Evolutionary conservation across 495 filamentous ascomycete species (phyloP).

Genomic region (Letharia columbiana): DNA sequence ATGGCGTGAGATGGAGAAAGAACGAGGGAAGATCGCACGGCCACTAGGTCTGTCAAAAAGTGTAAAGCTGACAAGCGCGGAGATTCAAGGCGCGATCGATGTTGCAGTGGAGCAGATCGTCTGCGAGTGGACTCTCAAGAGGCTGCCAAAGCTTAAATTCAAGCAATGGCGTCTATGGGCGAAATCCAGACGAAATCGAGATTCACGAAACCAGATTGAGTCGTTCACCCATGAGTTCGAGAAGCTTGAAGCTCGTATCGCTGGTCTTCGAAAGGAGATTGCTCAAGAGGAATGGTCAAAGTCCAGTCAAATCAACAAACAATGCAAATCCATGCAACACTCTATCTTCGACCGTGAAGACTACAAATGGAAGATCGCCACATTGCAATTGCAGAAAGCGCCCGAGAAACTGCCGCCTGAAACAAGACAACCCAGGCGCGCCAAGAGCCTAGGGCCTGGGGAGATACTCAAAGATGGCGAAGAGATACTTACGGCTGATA

Average conservation of each 20-base stretch:
- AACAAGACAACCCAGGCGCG: slow-evolving; percentile 25
- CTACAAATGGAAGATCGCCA: slow-evolving; percentile 43
- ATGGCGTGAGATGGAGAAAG: slow-evolving; percentile 55
- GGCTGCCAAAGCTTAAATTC: slow-evolving; percentile 42
- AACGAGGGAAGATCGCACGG: slow-evolving; percentile 31
- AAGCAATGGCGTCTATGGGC: slow-evolving; percentile 58
- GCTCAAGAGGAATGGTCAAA: slow-evolving; percentile 41
- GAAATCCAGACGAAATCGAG: slow-evolving; percentile 33
- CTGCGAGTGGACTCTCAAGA: slow-evolving; percentile 47
- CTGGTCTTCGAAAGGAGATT: slow-evolving; percentile 44
- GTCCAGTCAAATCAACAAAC: slow-evolving; percentile 37
- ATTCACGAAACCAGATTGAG: slow-evolving; percentile 28
- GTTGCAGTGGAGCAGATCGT: slow-evolving; percentile 45
- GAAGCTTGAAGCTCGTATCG: slow-evolving; percentile 40
- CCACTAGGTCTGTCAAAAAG: slow-evolving; percentile 19
- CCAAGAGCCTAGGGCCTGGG: slow-evolving; percentile 20
- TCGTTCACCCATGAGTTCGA: slow-evolving; percentile 25
- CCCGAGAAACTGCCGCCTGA: slow-evolving; percentile 39
- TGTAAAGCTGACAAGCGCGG: slow-evolving; percentile 34
- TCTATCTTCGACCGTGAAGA: slow-evolving; percentile 53
- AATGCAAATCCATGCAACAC: slow-evolving; percentile 48
- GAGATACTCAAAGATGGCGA: slow-evolving; percentile 36
- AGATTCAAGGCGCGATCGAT: slow-evolving; percentile 45
- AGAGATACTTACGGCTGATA: slow-evolving; percentile 26
- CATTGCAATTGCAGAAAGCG: slow-evolving; percentile 41